Evolutionary conservation across 2,329 filamentous ascomycete genomes (phyloP), one percentile per base, ranked within the genome.

Genomic region (Xylariaceae sp.): DNA sequence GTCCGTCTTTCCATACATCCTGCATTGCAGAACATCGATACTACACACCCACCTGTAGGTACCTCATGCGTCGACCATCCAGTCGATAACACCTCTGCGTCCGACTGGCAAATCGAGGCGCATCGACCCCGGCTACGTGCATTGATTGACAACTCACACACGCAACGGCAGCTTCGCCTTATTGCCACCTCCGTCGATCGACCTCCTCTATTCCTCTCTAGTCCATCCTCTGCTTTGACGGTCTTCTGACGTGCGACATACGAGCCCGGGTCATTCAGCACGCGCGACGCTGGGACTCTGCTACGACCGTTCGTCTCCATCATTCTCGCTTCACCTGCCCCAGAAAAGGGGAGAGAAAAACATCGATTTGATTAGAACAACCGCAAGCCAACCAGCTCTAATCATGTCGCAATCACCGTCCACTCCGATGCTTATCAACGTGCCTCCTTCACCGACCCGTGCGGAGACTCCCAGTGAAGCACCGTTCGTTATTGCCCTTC

Each of bases 401-500:
- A 73, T 61, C 65, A 70, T 70, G 68, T 69, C 69, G 55, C 69
- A 70, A 58, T 66, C 69, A 55, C 81, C 64, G n/a, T 65, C 72
- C 69, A 66, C 72, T 72, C 88, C 87, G 18, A 92, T 88, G 61
- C 76, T 93, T 63, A 92, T 93, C 79, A 91, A 92, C 73, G 82
- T 96, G 61, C 91, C 91, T 50, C 89, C 90, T 62, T 88, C 90
- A 59, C 85, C 88, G 17, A 92, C 90, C 42, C 89, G 90, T 64
- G 88, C 90, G 57, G 88, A 90, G 65, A 96, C 92, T 18, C 92
- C 92, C 37, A 92, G 88, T 56, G 92, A 97, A 70, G 88, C 90
- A 76, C 92, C 92, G 90, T 96, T 82, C 78, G 89, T 80, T 50
- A 39, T 44, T 51, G 54, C 65, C 30, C 13, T 10, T 39, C 2